Base-by-base conservation (phyloP, 352 stramenopile species). In the Phytophthora ramorum region DNA sequence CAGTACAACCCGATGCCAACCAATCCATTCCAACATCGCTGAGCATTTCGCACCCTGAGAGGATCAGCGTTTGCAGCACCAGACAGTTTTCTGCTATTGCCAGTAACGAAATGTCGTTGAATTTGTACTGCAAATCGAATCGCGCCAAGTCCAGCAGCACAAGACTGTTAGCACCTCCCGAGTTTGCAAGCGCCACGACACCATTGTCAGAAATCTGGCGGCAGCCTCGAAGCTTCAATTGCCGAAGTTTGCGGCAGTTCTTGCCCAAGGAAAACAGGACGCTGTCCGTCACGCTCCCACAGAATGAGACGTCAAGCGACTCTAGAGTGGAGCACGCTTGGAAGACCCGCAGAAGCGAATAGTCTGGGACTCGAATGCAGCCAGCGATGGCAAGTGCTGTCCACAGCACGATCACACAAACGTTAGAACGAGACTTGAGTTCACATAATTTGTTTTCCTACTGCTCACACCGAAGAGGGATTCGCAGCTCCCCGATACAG, bases 21-120 rank as follows among this genome's bases (percentile, higher is more conserved):
- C 93, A 98, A 34, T 83, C 95, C 13, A 98, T 62, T 0, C 96
- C 94, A 14, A 97, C 94, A 68, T 98, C 94, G 7, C 89, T 96
- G 45, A 98, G 66, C 68, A 93, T 85, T 38, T 96, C 85, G 54
- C 93, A 98, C 16, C 95, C 94, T n/a, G 78, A 63, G 2, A 98
- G 62, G 17, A 78, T 66, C 2, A 91, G 52, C 7, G 61, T 82
- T 32, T 90, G 71, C 2, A 93, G 73, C 19, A 83, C 51, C 14
- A 58, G 46, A 13, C 77, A 92, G 19, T 81, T 78, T n/a, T 92
- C 76, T 1, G 71, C 80, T 43, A 98, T 68, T 10, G 92, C 76
- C 26, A 98, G 66, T 9, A 98, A 65, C 7, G 87, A 81, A 28
- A 98, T 89, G 67, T 98, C 95, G 37, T 91, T 97, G 47, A 98